These are phyloP conservation scores for Sclerotinia sclerotiorum DNA, from an alignment of 2,329 filamentous ascomycete species.

Conservation along the genomic window DNA sequence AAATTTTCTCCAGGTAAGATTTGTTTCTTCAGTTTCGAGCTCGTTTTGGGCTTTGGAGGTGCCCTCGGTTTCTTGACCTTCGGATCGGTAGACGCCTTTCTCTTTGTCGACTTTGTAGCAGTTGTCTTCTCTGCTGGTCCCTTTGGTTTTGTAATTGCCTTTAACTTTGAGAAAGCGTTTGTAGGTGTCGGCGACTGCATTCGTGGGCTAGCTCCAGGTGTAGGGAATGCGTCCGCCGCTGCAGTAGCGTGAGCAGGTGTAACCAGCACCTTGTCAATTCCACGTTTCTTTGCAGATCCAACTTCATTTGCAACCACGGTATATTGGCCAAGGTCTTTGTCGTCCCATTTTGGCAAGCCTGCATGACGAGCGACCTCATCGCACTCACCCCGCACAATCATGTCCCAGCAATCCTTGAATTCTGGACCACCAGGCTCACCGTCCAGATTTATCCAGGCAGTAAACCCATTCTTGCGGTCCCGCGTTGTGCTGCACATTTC, in stretches of 20 bases:
- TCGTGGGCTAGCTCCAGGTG: constrained; percentile 57
- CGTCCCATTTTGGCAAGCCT: constrained; percentile 60
- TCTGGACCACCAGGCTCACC: constrained; percentile 78
- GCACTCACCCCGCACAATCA: constrained; percentile 82
- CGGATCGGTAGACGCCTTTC: constrained; percentile 9
- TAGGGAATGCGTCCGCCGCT: constrained; percentile 52
- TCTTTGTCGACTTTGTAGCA: constrained; percentile 6
- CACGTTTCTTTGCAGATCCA: constrained; percentile 45
- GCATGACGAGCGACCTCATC: constrained; percentile 81
- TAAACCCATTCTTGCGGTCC: constrained; percentile 76
- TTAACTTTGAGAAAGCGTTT: constrained; percentile 29
- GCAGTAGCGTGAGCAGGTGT: constrained; percentile 41
- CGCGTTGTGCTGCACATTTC: constrained; percentile 89
- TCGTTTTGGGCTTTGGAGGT: constrained; percentile 12
- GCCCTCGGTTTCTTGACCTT: constrained; percentile 19
- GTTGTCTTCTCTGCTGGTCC: neutral
- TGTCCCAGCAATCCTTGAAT: constrained; percentile 89
- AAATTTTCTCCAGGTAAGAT: constrained; percentile 44
- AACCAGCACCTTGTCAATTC: constrained; percentile 48
- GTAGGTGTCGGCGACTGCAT: constrained; percentile 40
- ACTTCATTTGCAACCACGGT: constrained; percentile 46
- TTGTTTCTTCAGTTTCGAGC: constrained; percentile 52
- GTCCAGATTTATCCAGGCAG: constrained; percentile 93
- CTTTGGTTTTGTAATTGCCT: constrained; percentile 5
- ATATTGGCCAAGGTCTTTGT: constrained; percentile 52